These are phyloP conservation scores for Cadophora sp. DNA, from an alignment of 2,329 filamentous ascomycete species.

Conservation along the genomic window DNA sequence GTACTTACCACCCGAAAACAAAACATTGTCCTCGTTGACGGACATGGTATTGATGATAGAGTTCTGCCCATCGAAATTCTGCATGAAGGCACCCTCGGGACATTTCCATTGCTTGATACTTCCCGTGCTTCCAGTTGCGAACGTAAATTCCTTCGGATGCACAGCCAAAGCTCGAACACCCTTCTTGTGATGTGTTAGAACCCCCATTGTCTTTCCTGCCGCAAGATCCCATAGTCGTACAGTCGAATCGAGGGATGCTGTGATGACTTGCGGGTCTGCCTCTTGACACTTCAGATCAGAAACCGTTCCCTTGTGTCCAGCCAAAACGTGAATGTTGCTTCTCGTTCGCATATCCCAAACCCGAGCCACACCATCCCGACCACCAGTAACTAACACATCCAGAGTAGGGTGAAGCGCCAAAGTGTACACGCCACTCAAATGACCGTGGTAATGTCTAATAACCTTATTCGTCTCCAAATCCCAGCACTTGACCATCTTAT, in stretches of 20 bases:
- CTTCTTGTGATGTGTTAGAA: slow-evolving; percentile 98
- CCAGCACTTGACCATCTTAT: slow-evolving; percentile 99
- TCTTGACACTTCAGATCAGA: slow-evolving; percentile 92
- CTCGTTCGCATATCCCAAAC: slow-evolving; percentile 99
- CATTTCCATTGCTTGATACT: slow-evolving; percentile 99
- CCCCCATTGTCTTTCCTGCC: slow-evolving; percentile 94
- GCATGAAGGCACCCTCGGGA: slow-evolving; percentile 97
- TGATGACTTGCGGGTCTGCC: slow-evolving; percentile 94
- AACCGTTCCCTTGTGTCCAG: slow-evolving; percentile 90
- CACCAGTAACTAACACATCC: slow-evolving; percentile 93
- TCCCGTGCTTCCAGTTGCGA: slow-evolving; percentile 88
- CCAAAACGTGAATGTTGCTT: slow-evolving; percentile 92
- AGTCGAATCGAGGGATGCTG: slow-evolving; percentile 88
- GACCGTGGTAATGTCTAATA: slow-evolving; percentile 96
- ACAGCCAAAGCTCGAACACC: slow-evolving; percentile 84
- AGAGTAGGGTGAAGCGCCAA: slow-evolving; percentile 92
- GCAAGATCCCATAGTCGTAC: slow-evolving; percentile 95
- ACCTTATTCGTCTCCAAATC: slow-evolving; percentile 99
- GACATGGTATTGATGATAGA: slow-evolving; percentile 93
- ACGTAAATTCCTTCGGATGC: slow-evolving; percentile 95
- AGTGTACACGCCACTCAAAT: slow-evolving; percentile 94
- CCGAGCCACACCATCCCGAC: slow-evolving; percentile 89
- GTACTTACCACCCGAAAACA: slow-evolving; percentile 79
- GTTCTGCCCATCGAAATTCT: slow-evolving; percentile 97
- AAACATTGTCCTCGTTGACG: slow-evolving; percentile 92